phyloP scores from a whole-genome alignment of 164 flowering plant genomes.

The Magnolia sinica region DNA sequence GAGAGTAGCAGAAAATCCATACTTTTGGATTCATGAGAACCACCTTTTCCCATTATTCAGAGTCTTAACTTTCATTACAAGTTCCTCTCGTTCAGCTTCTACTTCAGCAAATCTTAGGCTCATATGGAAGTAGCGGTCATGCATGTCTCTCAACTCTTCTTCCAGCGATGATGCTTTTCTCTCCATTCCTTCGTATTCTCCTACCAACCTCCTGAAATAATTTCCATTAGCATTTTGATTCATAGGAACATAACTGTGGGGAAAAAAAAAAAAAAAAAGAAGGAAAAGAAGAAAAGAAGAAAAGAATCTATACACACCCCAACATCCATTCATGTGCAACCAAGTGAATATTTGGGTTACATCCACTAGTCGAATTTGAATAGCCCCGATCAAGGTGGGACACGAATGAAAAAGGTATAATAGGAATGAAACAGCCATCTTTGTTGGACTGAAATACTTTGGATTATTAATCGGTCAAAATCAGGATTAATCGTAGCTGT shows the following conservation, averaged over 20 bases:
- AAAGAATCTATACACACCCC: no score
- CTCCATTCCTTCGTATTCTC: conserved; percentile 32
- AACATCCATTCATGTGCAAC: neutral
- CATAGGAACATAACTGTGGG: conserved; percentile 40
- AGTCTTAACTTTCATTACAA: conserved; percentile 71
- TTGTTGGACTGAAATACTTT: no score
- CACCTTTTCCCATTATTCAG: conserved; percentile 50
- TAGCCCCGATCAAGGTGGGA: no score
- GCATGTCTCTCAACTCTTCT: conserved; percentile 69
- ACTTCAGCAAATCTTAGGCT: conserved; percentile 89
- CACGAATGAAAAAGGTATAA: no score
- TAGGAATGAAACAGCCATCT: no score
- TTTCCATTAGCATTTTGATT: conserved; percentile 22
- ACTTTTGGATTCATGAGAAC: conserved; percentile 35
- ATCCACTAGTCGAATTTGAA: no score
- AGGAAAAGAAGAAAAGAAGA: neutral
- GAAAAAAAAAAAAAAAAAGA: no score
- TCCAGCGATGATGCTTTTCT: conserved; percentile 48
- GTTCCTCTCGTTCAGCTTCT: conserved; percentile 79
- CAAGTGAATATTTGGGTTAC: neutral
- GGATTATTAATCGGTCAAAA: no score
- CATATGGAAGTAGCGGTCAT: conserved; percentile 79
- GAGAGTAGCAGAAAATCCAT: neutral
- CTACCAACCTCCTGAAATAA: conserved; percentile 18
- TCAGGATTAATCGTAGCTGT: no score